Base-by-base conservation (phyloP, 1,284 basidiomycete species). In the Cryptococcus neoformans region DNA sequence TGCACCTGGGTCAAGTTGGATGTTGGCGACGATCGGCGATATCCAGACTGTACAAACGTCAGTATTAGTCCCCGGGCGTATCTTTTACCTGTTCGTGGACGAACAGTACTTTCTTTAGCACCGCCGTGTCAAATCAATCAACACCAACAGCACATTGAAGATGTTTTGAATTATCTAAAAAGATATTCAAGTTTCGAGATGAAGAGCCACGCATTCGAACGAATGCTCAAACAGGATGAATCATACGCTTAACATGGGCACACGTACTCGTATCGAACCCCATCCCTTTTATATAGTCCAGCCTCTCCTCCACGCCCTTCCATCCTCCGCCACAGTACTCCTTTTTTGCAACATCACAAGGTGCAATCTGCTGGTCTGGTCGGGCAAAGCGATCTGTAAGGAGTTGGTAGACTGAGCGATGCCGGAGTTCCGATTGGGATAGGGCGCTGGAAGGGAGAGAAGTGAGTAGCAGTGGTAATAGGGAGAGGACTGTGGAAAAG, bases 11-110 rank as follows among this genome's bases (percentile, higher is more conserved):
- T 36, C 64, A 66, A 47, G 45, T 39, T 69, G 73, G n/a, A 79
- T 71, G 59, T 79, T 78, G 17, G 67, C 66, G 2, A 77, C 76
- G 37, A 80, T 66, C 14, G 79, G 79, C 7, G 77, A 79, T 54
- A 81, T 80, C 79, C 79, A 81, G 35, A 81, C 72, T 66, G 71
- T 62, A 36, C 37, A 16, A 38, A 34, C 12, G 41, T 10, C 49
- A 34, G 51, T 51, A 21, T 21, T 21, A 21, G 21, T 21, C 21
- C 21, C 21, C 21, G 21, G n/a, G 21, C 21, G 21, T 21, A 21
- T 21, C 21, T 21, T 21, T 21, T 21, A 21, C 21, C 21, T 21
- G 21, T 21, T 21, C 21, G 21, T 21, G 21, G 21, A 21, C 21
- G 21, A 21, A 21, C 21, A 21, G 21, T 21, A 21, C 21, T n/a